Conservation (phyloP, 2,329 filamentous ascomycete species). For the Ophiostoma ips region DNA sequence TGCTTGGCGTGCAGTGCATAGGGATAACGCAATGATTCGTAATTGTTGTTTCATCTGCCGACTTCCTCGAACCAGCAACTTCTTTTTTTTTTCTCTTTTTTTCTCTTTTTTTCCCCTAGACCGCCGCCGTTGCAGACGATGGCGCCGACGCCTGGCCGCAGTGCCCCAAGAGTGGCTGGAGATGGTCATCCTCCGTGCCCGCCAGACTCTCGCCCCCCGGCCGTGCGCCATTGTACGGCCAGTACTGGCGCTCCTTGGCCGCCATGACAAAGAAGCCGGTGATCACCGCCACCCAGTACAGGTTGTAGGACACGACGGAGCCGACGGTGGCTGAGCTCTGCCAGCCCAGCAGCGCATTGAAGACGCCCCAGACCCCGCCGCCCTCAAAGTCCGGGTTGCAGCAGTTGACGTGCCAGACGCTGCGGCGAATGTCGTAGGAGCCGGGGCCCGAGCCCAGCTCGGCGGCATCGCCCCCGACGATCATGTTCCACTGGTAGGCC, state of each 20-base stretch:
- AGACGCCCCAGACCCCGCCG: slow-evolving; percentile 67
- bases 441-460: slow-evolving; percentile 50
- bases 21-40: too few relatives aligned
- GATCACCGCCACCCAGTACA: slow-evolving; percentile 56
- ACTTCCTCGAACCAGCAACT: too few relatives aligned
- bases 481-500: slow-evolving; percentile 45
- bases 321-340: slow-evolving; percentile 78
- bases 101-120: too few relatives aligned
- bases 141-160: too few relatives aligned
- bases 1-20: too few relatives aligned
- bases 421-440: slow-evolving; percentile 51
- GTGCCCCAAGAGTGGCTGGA: too few relatives aligned
- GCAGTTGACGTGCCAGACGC: slow-evolving; percentile 63
- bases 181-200: too few relatives aligned
- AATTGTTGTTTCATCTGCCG: too few relatives aligned
- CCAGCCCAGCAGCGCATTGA: slow-evolving; percentile 80
- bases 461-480: slow-evolving; percentile 37
- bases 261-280: slow-evolving; percentile 10
- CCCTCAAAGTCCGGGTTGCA: slow-evolving; percentile 62
- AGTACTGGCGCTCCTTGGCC: slow-evolving; percentile 7
- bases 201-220: too few relatives aligned
- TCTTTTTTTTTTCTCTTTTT: too few relatives aligned
- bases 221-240: slow-evolving; percentile 3
- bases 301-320: slow-evolving; percentile 73
- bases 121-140: too few relatives aligned